Base-by-base conservation (phyloP, 176 grass and related monocot species). In the Metroxylon sagu region DNA sequence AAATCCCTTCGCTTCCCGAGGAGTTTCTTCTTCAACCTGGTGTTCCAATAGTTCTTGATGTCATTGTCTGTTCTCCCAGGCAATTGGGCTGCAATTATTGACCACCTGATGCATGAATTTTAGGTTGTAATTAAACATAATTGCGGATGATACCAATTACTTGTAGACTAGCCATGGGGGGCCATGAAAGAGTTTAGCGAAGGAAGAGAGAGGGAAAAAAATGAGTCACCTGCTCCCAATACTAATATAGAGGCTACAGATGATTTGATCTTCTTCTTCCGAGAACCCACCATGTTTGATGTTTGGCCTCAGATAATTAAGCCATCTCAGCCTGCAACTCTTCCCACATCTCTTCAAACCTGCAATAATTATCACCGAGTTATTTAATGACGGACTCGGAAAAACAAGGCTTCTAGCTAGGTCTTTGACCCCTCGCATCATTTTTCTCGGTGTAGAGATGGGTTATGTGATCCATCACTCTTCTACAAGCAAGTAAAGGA, bases 11-110 rank as follows among this genome's bases (percentile, higher is more conserved):
- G 77, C 65, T 90, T 96, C 19, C 87, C 93, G 2, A 98, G 74
- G 50, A 98, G 76, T 70, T 98, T 98, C 79, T 98, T 98, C 93
- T 92, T 98, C 14, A 98, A 80, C 82, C 70, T 77, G 56, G 93
- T 98, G 87, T 98, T 98, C 93, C 93, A 98, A 62, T 98, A 92
- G 71, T 98, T 98, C 77, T 98, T 98, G 73, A 98, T 98, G 74
- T 98, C 93, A 59, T 98, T 98, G 55, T 98, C 93, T 12, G 93
- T 98, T 61, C 93, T 78, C 29, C 93, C 93, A 0, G 84, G 93
- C 72, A 98, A 48, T 71, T 98, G 93, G 16, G 93, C 93, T 62
- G 93, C 93, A 18, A 98, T 98, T 60, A 98, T 98, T 35, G 93
- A 98, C 93, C 93, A 98, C 81, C 93, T 98, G 66, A 19, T 61